Evolutionary conservation across 2,329 filamentous ascomycete species (phyloP).

Genomic region (Pestalotiopsis sp.): DNA sequence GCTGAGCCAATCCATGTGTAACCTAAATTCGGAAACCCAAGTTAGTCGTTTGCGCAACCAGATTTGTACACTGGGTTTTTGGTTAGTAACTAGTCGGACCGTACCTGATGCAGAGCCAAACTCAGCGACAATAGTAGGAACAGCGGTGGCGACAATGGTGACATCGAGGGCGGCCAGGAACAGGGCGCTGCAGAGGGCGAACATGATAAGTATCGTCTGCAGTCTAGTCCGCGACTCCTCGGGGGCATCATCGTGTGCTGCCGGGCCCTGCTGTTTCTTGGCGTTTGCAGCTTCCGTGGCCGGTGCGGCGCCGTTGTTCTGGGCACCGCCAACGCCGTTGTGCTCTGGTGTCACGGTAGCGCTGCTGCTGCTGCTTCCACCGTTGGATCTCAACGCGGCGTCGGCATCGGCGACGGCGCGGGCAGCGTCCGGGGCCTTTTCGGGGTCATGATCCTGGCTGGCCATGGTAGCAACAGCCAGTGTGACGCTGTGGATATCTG

Average conservation of each 20-base stretch:
- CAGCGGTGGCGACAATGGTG: conserved; percentile 68
- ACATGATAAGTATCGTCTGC: conserved; percentile 33
- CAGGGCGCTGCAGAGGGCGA: conserved; percentile 38
- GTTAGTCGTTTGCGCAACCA: background rate
- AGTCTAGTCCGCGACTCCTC: conserved; percentile 27
- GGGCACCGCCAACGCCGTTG: background rate
- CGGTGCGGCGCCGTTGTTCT: conserved; percentile 8
- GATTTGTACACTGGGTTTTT: background rate
- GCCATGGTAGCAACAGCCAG: background rate
- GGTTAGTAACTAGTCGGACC: background rate
- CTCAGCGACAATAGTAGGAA: conserved; percentile 66
- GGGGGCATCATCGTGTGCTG: conserved; percentile 15
- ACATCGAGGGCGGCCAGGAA: conserved; percentile 60
- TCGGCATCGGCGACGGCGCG: background rate
- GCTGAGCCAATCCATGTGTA: conserved; percentile 80
- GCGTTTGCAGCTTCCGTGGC: background rate
- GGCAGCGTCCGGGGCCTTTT: background rate
- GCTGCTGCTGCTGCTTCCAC: background rate
- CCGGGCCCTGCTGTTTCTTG: background rate
- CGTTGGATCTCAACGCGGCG: background rate
- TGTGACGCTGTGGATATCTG: background rate
- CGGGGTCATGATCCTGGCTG: background rate
- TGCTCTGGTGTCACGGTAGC: conserved; percentile 10
- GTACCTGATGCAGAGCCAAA: conserved; percentile 60
- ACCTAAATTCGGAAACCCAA: conserved; percentile 39